These are phyloP conservation scores for Emmonsiellopsis sp. DNA, from an alignment of 2,329 filamentous ascomycete species.

Conservation along the genomic window DNA sequence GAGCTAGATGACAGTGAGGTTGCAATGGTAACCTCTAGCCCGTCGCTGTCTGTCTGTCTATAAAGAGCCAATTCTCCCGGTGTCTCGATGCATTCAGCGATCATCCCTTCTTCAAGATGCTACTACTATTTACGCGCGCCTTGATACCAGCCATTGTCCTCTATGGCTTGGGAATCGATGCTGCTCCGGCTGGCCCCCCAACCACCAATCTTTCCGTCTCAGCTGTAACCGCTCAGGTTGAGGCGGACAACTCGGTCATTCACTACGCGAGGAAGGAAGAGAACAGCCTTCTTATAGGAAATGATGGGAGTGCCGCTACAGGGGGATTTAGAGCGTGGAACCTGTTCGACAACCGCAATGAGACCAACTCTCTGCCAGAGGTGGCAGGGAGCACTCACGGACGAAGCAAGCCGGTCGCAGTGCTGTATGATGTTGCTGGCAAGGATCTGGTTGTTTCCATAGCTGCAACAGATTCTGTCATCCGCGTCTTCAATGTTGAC, in stretches of 20 bases:
- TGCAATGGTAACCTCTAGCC: no score
- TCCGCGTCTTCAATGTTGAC: slow-evolving; percentile 32
- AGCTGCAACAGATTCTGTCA: slow-evolving; percentile 33
- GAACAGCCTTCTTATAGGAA: slow-evolving; percentile 34
- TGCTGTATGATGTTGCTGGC: slow-evolving; percentile 27
- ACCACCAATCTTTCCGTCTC: slow-evolving; percentile 20
- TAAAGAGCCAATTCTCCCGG: background rate
- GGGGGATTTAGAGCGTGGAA: slow-evolving; percentile 36
- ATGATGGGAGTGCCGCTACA: slow-evolving; percentile 35
- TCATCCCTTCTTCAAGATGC: background rate
- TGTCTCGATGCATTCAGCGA: background rate
- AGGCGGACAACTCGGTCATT: slow-evolving; percentile 34
- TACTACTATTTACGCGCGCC: background rate
- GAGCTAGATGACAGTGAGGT: no score
- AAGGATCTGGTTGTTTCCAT: slow-evolving; percentile 35
- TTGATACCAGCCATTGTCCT: background rate
- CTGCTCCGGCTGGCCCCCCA: background rate
- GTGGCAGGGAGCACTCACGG: slow-evolving; percentile 27
- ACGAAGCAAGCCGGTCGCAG: slow-evolving; percentile 38
- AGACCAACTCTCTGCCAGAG: slow-evolving; percentile 19
- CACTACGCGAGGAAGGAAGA: slow-evolving; percentile 23
- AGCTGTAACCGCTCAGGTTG: slow-evolving; percentile 26
- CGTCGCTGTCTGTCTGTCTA: background rate
- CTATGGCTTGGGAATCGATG: background rate
- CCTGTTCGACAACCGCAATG: slow-evolving; percentile 17